Percentiles rank a stretch among this genome's conserved stretches.
phyloP scores from a whole-genome alignment of 257 asterid genomes.

The Solanum bukasovii region DNA sequence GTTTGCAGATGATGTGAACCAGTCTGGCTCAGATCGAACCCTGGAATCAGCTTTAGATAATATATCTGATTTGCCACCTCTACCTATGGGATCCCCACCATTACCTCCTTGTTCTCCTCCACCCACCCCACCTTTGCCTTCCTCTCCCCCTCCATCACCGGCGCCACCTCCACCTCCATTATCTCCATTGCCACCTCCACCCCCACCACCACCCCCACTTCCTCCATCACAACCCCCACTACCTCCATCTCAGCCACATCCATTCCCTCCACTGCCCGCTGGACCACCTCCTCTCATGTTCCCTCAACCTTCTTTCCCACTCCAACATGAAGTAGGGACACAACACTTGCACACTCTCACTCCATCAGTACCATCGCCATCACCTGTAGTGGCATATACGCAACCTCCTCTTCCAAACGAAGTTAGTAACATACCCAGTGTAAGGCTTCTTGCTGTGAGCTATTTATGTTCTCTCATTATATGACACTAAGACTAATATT shows the following conservation, averaged over 20 bases:
- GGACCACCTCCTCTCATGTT: constrained; percentile 43
- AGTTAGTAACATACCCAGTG: constrained; percentile 32
- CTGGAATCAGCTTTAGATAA: constrained; percentile 27
- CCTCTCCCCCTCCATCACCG: constrained; percentile 58
- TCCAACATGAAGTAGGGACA: constrained; percentile 40
- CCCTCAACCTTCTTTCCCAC: constrained; percentile 45
- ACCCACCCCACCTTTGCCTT: constrained; percentile 73
- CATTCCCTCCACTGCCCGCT: constrained; percentile 37
- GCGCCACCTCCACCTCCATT: constrained; percentile 31
- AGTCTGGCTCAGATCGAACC: constrained; percentile 15
- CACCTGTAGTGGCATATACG: constrained; percentile 31
- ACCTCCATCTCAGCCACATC: constrained; percentile 30
- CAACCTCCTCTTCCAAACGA: constrained; percentile 42
- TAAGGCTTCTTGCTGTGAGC: constrained; percentile 27
- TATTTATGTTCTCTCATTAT: background rate
- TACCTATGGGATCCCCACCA: constrained; percentile 87
- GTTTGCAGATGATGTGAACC: constrained; percentile 12
- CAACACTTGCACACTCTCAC: constrained; percentile 29
- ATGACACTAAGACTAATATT: background rate
- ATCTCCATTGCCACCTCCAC: constrained; percentile 23
- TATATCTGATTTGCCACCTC: constrained; percentile 33
- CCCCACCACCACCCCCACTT: constrained; percentile 22
- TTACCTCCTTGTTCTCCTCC: constrained; percentile 81
- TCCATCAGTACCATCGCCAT: constrained; percentile 34
- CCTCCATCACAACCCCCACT: constrained; percentile 29